These are phyloP conservation scores for Nannizzia gypsea DNA, from an alignment of 2,329 filamentous ascomycete species.

Conservation along the genomic window DNA sequence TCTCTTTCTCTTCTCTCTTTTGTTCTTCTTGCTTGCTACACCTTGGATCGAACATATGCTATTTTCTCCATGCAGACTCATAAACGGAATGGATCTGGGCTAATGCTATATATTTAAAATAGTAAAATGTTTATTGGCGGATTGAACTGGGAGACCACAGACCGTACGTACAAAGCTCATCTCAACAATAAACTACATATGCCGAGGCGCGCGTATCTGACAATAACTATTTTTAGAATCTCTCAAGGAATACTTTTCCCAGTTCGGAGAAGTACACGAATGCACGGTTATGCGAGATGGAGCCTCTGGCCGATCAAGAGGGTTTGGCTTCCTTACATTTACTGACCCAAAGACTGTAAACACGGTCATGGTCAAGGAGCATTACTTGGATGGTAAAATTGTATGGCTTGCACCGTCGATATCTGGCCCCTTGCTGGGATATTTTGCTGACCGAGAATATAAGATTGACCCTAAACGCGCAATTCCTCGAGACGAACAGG, in stretches of 20 bases:
- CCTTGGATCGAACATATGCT: not conserved
- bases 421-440: not conserved
- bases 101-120: slow-evolving; percentile 28
- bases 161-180: slow-evolving; percentile 54
- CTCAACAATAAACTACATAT: slow-evolving; percentile 3
- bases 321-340: slow-evolving; percentile 96
- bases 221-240: slow-evolving; percentile 53
- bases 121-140: slow-evolving; percentile 99
- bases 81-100: not conserved
- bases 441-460: slow-evolving; percentile 4
- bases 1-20: not conserved
- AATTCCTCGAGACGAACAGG: slow-evolving; percentile 93
- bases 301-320: slow-evolving; percentile 80
- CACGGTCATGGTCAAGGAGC: slow-evolving; percentile 99
- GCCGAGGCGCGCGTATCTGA: slow-evolving; percentile 16
- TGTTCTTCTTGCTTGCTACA: not conserved
- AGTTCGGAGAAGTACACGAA: slow-evolving; percentile 93
- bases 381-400: slow-evolving; percentile 95
- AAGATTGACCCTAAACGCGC: slow-evolving; percentile 97
- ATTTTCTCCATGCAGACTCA: not conserved
- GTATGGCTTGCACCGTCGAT: slow-evolving; percentile 41
- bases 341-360: slow-evolving; percentile 96
- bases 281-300: slow-evolving; percentile 99
- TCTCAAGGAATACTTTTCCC: slow-evolving; percentile 89
- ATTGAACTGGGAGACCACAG: slow-evolving; percentile 97